Conservation (phyloP, 2,329 filamentous ascomycete species). For the Phialemoniopsis sp. region DNA sequence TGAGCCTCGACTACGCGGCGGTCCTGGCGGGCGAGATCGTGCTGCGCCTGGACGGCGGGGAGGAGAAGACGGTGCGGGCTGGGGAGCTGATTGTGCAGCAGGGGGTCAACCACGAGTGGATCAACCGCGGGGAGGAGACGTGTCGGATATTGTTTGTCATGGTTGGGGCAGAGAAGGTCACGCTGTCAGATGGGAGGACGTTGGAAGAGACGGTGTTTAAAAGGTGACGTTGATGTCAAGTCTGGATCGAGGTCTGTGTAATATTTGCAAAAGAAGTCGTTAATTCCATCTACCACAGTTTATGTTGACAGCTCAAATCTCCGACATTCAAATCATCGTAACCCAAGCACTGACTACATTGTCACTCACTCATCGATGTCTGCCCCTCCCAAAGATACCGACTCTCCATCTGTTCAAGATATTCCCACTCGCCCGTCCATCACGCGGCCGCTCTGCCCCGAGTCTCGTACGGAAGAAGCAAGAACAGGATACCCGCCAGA, state of each 20-base stretch:
- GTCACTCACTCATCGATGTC: no score
- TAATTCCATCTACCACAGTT: no score
- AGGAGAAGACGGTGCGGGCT: slow-evolving; percentile 26
- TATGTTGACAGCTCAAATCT: no score
- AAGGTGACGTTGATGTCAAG: no score
- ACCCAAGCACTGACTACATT: no score
- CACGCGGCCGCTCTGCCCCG: neutral
- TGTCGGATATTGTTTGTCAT: slow-evolving; percentile 34
- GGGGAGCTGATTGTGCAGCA: slow-evolving; percentile 36
- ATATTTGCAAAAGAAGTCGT: no score
- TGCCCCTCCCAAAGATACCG: no score
- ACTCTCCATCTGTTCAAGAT: no score
- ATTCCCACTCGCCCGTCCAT: no score
- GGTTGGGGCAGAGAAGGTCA: slow-evolving; percentile 33
- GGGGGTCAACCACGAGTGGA: slow-evolving; percentile 39
- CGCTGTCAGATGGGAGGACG: slow-evolving; percentile 25
- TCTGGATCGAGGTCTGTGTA: no score
- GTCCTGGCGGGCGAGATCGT: slow-evolving; percentile 33
- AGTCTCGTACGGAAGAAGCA: slow-evolving; percentile 4
- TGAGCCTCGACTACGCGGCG: slow-evolving; percentile 32
- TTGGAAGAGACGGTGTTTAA: slow-evolving; percentile 25
- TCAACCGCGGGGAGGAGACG: slow-evolving; percentile 28
- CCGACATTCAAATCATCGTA: no score
- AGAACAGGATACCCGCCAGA: slow-evolving; percentile 3
- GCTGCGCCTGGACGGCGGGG: slow-evolving; percentile 32